A percentile compares a stretch with the other conserved stretches of the same genome.
These are phyloP conservation scores for Leccinum subrobustum DNA, from an alignment of 1,284 basidiomycete genomes.

Conservation along the genomic window DNA sequence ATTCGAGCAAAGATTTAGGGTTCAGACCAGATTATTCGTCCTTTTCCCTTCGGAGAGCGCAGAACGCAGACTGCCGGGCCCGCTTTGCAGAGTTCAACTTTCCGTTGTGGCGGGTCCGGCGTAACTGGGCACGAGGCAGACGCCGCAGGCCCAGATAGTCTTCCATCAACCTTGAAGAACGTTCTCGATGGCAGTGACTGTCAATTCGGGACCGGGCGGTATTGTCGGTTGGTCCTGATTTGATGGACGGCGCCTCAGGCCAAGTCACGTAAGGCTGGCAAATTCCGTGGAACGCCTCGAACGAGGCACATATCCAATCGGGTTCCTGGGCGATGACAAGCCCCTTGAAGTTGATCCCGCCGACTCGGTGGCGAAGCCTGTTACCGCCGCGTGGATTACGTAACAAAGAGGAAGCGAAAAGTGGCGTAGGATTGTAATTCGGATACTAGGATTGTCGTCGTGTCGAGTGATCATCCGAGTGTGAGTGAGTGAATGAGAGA, in stretches of 20 bases:
- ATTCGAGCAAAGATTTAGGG: neutral
- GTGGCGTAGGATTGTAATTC: neutral
- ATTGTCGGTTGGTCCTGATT: neutral
- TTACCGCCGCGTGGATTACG: neutral
- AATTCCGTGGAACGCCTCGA: neutral
- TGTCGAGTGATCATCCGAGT: slow-evolving; percentile 2
- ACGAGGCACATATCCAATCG: neutral
- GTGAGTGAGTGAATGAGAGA: neutral
- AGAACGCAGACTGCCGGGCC: neutral
- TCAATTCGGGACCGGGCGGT: neutral
- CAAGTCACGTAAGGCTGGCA: neutral
- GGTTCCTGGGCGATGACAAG: neutral
- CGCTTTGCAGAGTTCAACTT: neutral
- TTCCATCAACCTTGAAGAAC: neutral
- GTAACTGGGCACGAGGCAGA: neutral
- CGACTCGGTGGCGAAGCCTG: neutral
- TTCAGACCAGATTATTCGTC: neutral
- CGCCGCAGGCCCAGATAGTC: slow-evolving; percentile 10
- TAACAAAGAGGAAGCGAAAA: slow-evolving; percentile 1
- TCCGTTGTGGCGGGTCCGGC: neutral
- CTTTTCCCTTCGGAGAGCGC: neutral
- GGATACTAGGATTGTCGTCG: neutral
- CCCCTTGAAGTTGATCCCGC: neutral
- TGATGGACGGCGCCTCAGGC: neutral
- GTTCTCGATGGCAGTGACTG: neutral